Conservation (phyloP, 2,329 filamentous ascomycete species). For the Cladosporium cucumerinum region DNA sequence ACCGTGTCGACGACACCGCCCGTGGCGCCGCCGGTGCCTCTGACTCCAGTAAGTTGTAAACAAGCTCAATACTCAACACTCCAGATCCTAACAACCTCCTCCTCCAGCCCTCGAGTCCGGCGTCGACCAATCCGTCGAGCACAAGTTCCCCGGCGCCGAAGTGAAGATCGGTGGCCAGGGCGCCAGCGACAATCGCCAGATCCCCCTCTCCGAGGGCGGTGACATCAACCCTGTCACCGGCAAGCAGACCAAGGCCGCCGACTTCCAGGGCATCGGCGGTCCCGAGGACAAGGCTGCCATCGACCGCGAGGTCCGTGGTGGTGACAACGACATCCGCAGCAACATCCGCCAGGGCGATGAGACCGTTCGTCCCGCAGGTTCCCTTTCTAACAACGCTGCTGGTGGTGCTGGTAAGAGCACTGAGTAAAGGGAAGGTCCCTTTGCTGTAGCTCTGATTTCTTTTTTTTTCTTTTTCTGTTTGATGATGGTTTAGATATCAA, state of each 20-base stretch:
- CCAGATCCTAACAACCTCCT: background rate
- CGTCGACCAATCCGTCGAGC: constrained; percentile 41
- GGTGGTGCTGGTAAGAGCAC: constrained; percentile 20
- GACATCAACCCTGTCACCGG: constrained; percentile 13
- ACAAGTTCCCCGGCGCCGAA: constrained; percentile 44
- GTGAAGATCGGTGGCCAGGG: constrained; percentile 46
- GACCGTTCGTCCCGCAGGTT: constrained; percentile 23
- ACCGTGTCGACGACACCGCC: constrained; percentile 20
- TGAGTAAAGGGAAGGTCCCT: background rate
- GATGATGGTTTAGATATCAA: constrained; percentile 1
- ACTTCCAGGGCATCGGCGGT: constrained; percentile 49
- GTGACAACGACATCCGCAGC: constrained; percentile 40
- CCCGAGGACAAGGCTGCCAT: constrained; percentile 44
- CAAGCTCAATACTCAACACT: too few species aligned
- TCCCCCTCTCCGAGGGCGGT: constrained; percentile 47
- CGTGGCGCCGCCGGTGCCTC: constrained; percentile 11
- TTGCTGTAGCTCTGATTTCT: background rate
- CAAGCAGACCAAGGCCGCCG: constrained; percentile 45
- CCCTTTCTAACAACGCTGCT: constrained; percentile 14
- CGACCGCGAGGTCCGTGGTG: constrained; percentile 38
- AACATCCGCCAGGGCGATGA: constrained; percentile 40
- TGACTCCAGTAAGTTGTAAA: constrained; percentile 17
- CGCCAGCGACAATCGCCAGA: constrained; percentile 47
- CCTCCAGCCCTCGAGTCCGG: constrained; percentile 45
- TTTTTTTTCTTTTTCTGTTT: background rate